Conservation (phyloP, 805 yeast genomes). For the Cyberlindnera xylosilytica region DNA sequence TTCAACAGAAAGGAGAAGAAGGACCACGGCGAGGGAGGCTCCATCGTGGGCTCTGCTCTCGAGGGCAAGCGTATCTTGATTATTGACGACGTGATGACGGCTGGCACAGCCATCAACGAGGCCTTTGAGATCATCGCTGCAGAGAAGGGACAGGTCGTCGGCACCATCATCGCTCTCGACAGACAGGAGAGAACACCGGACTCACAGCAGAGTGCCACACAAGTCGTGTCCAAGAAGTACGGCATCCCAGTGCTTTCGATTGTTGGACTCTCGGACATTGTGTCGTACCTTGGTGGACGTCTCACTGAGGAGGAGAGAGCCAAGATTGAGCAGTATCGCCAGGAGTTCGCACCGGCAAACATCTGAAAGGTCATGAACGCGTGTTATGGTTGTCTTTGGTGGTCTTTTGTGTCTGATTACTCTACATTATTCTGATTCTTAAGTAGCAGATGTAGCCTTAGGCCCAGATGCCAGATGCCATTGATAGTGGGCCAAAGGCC, state of each 20-base stretch:
- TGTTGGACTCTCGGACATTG: conserved; percentile 72
- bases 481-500: too few relatives aligned
- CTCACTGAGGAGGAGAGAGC: conserved; percentile 56
- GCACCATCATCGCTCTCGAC: conserved; percentile 87
- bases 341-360: conserved; percentile 32
- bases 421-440: too few relatives aligned
- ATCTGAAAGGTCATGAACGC: too few relatives aligned
- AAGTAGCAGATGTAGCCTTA: too few relatives aligned
- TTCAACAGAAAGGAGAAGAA: conserved; percentile 95
- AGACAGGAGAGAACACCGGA: conserved; percentile 86
- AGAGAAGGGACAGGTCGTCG: conserved; percentile 74
- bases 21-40: conserved; percentile 98
- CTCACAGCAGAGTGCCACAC: conserved; percentile 71
- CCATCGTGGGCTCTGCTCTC: conserved; percentile 80
- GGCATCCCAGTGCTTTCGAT: conserved; percentile 83
- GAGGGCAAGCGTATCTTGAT: conserved; percentile 72
- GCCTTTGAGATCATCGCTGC: conserved; percentile 74
- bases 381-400: too few relatives aligned
- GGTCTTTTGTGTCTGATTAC: too few relatives aligned
- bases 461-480: too few relatives aligned
- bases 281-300: conserved; percentile 54
- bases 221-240: conserved; percentile 67
- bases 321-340: conserved; percentile 55
- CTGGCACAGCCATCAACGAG: conserved; percentile 96
- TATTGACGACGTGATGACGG: conserved; percentile 97